These are phyloP conservation scores for Cymbopogon flexuosus DNA, from an alignment of 202 grass and related monocot species.

Conservation along the genomic window DNA sequence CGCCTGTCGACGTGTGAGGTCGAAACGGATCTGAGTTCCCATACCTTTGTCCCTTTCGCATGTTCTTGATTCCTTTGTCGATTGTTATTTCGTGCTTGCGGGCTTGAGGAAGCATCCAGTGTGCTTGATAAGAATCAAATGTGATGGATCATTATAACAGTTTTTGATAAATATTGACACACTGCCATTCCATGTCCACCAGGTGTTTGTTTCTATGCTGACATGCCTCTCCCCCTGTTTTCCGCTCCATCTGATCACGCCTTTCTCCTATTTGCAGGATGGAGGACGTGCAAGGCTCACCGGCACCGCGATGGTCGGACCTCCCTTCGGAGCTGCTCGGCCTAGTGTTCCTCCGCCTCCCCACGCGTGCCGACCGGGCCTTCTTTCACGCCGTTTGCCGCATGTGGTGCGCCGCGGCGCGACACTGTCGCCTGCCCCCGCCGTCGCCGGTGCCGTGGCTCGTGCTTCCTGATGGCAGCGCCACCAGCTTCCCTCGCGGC, in stretches of 20 bases:
- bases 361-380: background rate
- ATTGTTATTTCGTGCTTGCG: too few relatives aligned
- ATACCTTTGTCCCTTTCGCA: background rate
- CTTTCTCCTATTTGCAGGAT: background rate
- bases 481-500: too few relatives aligned
- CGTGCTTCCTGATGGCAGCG: background rate
- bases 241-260: background rate
- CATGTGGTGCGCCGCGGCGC: background rate
- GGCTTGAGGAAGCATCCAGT: background rate
- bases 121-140: background rate
- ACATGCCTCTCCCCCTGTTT: background rate
- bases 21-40: background rate
- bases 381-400: background rate
- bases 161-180: background rate
- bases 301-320: background rate
- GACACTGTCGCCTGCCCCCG: background rate
- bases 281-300: background rate
- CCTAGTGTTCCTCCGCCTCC: background rate
- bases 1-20: too few relatives aligned
- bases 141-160: background rate
- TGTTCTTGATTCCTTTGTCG: background rate
- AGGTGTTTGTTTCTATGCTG: background rate
- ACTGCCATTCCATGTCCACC: background rate
- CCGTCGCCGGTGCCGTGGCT: too few relatives aligned
- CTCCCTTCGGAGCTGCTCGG: background rate